phyloP scores from a whole-genome alignment of 2,329 filamentous ascomycete genomes.

The Amphichorda felina region DNA sequence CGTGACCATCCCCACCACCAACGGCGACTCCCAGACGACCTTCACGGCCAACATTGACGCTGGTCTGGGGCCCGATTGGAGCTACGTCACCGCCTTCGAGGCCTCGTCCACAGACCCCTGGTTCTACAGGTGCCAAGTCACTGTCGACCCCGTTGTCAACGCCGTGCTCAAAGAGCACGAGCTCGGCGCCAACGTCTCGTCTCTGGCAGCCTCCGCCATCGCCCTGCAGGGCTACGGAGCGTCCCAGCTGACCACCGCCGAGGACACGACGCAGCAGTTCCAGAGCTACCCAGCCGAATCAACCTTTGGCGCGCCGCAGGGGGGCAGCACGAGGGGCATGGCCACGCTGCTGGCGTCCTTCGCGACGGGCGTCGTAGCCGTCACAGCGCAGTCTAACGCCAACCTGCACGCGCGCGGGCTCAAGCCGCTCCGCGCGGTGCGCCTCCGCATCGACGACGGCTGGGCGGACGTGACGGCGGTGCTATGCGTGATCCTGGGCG shows the following conservation, averaged over 20 bases:
- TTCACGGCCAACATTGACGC: slow-evolving; percentile 18
- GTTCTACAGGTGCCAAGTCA: slow-evolving; percentile 29
- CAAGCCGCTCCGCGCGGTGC: neutral
- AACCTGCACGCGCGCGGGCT: slow-evolving; percentile 5
- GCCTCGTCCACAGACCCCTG: slow-evolving; percentile 20
- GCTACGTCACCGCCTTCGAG: slow-evolving; percentile 23
- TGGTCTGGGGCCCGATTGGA: slow-evolving; percentile 13
- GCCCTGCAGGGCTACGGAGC: slow-evolving; percentile 26
- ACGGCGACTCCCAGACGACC: slow-evolving; percentile 20
- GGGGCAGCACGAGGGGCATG: slow-evolving; percentile 19
- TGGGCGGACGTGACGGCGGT: neutral
- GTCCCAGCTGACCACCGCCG: slow-evolving; percentile 9
- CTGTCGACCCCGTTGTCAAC: slow-evolving; percentile 17
- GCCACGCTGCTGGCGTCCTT: slow-evolving; percentile 22
- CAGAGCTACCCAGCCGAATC: slow-evolving; percentile 30
- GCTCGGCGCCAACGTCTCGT: slow-evolving; percentile 19
- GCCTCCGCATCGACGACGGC: neutral
- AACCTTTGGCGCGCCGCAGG: slow-evolving; percentile 18
- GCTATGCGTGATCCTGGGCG: neutral
- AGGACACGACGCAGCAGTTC: slow-evolving; percentile 13
- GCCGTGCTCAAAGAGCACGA: slow-evolving; percentile 21
- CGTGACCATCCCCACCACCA: slow-evolving; percentile 12
- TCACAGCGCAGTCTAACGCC: slow-evolving; percentile 17
- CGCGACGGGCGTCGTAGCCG: slow-evolving; percentile 20
- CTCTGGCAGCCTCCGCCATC: slow-evolving; percentile 22